Percentiles rank a stretch among this genome's conserved stretches.
Evolutionary conservation across 2,329 filamentous ascomycete genomes (phyloP).

Genomic region (Blastomyces silverae): DNA sequence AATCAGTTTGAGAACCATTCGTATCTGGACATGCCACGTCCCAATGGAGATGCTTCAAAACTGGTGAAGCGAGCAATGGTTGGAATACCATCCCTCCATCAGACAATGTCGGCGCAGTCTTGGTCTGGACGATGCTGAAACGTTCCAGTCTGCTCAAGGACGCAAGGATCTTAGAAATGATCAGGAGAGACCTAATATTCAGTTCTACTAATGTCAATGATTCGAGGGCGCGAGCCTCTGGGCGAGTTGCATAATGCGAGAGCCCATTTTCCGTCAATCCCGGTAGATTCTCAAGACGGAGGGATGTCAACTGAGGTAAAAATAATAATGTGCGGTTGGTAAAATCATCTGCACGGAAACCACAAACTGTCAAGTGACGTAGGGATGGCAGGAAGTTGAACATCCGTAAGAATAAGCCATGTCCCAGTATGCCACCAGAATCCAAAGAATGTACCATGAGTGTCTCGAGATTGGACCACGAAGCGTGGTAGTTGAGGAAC

Average conservation of each 20-base stretch:
- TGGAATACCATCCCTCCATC: slow-evolving; percentile 41
- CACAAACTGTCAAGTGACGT: slow-evolving; percentile 50
- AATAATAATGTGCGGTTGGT: slow-evolving; percentile 50
- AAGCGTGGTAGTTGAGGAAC: slow-evolving; percentile 50
- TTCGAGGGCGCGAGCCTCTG: slow-evolving; percentile 41
- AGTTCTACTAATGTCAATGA: slow-evolving; percentile 49
- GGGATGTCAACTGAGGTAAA: slow-evolving; percentile 46
- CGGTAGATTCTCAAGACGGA: slow-evolving; percentile 50
- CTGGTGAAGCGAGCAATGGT: slow-evolving; percentile 45
- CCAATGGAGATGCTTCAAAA: slow-evolving; percentile 52
- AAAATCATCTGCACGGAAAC: slow-evolving; percentile 49
- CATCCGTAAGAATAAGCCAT: slow-evolving; percentile 50
- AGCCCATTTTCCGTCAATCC: slow-evolving; percentile 53
- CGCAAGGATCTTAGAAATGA: slow-evolving; percentile 48
- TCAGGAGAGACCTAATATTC: slow-evolving; percentile 47
- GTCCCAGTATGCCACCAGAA: slow-evolving; percentile 43
- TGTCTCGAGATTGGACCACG: slow-evolving; percentile 48
- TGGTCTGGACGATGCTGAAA: slow-evolving; percentile 49
- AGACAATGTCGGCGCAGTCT: slow-evolving; percentile 43
- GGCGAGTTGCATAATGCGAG: slow-evolving; percentile 45
- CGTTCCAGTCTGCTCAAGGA: slow-evolving; percentile 42
- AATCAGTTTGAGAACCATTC: slow-evolving; percentile 32
- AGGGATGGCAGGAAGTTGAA: slow-evolving; percentile 49
- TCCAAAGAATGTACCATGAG: slow-evolving; percentile 47
- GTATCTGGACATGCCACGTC: slow-evolving; percentile 42